Evolutionary conservation across 257 asterid genomes (phyloP), one percentile per base, ranked within the genome.

Genomic region (Solanum boliviense): DNA sequence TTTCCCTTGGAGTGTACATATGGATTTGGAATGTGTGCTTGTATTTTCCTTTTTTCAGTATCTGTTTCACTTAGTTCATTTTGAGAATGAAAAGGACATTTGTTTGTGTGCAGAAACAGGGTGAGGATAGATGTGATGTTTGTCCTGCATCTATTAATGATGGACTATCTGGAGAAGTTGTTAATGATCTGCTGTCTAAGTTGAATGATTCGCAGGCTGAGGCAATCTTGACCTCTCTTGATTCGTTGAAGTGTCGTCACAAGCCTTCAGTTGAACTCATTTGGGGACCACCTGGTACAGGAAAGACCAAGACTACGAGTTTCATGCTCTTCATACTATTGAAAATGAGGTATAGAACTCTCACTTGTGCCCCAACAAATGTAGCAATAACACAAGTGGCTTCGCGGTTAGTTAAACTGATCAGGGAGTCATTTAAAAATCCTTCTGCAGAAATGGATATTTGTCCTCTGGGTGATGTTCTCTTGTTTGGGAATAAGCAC

Each of bases 401-500:
- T 39, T 86, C 92, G 36, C 86, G 91, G 32, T 4, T 46, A 44
- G 35, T 93, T 36, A 89, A 90, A 44, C 92, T 93, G 84, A 85
- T 91, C 15, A 56, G 41, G 3, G 90, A 87, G 60, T 76, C 91
- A 6, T 88, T 73, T 58, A 12, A 72, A 87, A 85, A 21, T 21
- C 88, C 56, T 65, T 32, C 79, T 8, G 83, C 31, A n/a, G 52
- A 36, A 60, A 41, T 68, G 39, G 46, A 48, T 34, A 13, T 41
- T 71, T 87, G 87, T 76, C 84, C 91, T 75, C 68, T 91, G 62
- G 95, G 92, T 31, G 94, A 89, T 38, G 18, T 91, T 78, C 91
- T 93, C 87, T 87, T 93, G 36, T 88, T 93, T 84, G 95, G 95
- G 70, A 91, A 89, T 68, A 89, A 89, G 88, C 90, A 91, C 25